Base-by-base conservation (phyloP, 164 flowering plant species). In the Berberis vulgaris region DNA sequence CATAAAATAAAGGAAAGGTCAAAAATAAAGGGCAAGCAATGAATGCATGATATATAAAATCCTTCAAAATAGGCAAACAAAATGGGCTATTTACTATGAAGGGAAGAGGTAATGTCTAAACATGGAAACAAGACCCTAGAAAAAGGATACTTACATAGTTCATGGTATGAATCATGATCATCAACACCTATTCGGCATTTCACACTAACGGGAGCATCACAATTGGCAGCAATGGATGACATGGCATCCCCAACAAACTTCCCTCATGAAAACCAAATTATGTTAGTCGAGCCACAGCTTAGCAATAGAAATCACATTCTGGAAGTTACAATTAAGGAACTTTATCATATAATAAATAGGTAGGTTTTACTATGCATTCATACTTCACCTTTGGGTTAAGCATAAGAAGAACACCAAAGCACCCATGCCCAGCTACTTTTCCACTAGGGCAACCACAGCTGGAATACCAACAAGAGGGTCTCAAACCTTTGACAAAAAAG, bases 371-470 rank as follows among this genome's bases (percentile, higher is more conserved):
- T 46, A 54, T 64, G 65, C 59, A 59, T 2, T 58, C 6, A 41
- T 38, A 45, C 63, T 68, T 41, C 49, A 91, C 99, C 97, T 87
- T 87, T 67, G 99, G 96, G 73, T 91, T 80, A 67, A 87, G 89
- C 97, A 91, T 87, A 57, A 91, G 90, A 56, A 83, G 79, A 57
- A 73, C 99, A 61, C 97, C 97, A 77, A 95, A 95, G 82, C 97
- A 91, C 41, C 97, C 99, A 80, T 87, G 96, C 60, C 97, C 99
- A 61, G 93, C 96, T 52, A 95, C 99, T 72, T 73, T 84, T 13
- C 86, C 83, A 77, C 99, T 94, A 41, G 99, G 99, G 70, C 99
- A 95, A 60, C 99, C 99, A 75, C 99, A 94, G 74, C 97, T 95
- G 79, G 58, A 10, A 69, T 7, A 52, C 57, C 64, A 59, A 63